Base-by-base conservation (phyloP, 2,329 filamentous ascomycete genomes). In the Alternaria alternata region DNA sequence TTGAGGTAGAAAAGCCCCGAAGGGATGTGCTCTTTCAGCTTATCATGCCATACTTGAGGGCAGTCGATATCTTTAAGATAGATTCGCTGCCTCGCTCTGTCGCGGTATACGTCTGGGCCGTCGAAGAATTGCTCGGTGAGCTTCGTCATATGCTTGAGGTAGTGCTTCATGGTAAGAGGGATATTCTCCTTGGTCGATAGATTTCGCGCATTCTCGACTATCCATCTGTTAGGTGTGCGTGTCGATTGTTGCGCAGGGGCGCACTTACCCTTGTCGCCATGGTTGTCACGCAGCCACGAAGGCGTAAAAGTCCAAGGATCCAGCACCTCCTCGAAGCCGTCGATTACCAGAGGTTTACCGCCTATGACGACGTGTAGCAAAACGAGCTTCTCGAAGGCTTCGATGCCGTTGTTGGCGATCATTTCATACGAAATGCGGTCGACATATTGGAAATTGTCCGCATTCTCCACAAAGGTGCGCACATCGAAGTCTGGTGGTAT, bases 51-150 rank as follows among this genome's bases (percentile, higher is more conserved):
- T 59, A 94, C 89, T 1, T 86, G 81, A 0, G 95, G 95, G 68
- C 94, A 97, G 76, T 99, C 95, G 60, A 99, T 97, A 74, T 99
- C 95, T 74, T 99, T 99, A 24, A 98, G 81, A 75, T 99, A 99
- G 2, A 98, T 87, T 12, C 95, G 88, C 75, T 99, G 95, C 22
- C 91, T 85, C 38, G 88, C 87, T 62, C 92, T 88, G 65, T 96
- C 91, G 61, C 89, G 89, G 75, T 91, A 97, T 64, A 92, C 94
- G 47, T 84, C 85, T 0, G 87, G 82, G 8, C 85, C 90, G 83
- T 81, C 78, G 67, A 83, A 84, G 72, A 92, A 96, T 75, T 96
- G 93, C 51, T 94, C 90, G 1, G 94, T 89, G 32, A 98, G 87
- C 66, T 91, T 88, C 41, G 87, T 86, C 90, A 98, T 91, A 51